Conservation (phyloP, 2,329 filamentous ascomycete genomes). For the Pseudogymnoascus sp. region DNA sequence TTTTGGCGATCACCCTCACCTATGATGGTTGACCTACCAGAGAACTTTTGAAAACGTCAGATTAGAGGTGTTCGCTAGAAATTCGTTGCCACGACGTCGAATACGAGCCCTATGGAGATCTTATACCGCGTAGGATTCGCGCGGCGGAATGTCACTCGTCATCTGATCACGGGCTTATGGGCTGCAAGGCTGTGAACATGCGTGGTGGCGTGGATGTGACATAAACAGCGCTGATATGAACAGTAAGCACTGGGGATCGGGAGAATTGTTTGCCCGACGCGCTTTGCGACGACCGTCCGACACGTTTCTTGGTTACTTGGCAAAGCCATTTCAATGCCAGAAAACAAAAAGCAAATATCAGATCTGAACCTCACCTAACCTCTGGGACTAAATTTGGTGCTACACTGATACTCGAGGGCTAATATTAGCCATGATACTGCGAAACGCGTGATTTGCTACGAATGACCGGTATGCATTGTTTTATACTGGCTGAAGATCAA, state of each 20-base stretch:
- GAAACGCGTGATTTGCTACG: neutral
- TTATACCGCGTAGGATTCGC: conserved; percentile 6
- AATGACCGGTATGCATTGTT: neutral
- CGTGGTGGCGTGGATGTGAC: neutral
- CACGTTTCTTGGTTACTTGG: neutral
- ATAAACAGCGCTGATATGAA: neutral
- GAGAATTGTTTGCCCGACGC: neutral
- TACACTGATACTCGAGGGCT: neutral
- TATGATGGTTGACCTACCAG: conserved; percentile 1
- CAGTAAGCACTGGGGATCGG: neutral
- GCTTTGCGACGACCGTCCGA: neutral
- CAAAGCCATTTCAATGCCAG: neutral
- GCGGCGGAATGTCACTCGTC: neutral
- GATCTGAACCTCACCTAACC: neutral
- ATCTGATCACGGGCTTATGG: neutral
- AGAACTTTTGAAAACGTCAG: neutral
- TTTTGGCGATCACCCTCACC: neutral
- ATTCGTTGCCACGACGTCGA: neutral
- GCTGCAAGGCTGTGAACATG: neutral
- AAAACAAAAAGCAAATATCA: neutral
- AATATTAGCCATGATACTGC: neutral
- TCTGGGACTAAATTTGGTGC: neutral
- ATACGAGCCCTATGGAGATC: conserved; percentile 5
- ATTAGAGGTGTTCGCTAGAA: neutral
- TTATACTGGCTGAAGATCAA: neutral